Conservation (phyloP, 148 eudicot genomes). For the Rhododendron williamsianum region DNA sequence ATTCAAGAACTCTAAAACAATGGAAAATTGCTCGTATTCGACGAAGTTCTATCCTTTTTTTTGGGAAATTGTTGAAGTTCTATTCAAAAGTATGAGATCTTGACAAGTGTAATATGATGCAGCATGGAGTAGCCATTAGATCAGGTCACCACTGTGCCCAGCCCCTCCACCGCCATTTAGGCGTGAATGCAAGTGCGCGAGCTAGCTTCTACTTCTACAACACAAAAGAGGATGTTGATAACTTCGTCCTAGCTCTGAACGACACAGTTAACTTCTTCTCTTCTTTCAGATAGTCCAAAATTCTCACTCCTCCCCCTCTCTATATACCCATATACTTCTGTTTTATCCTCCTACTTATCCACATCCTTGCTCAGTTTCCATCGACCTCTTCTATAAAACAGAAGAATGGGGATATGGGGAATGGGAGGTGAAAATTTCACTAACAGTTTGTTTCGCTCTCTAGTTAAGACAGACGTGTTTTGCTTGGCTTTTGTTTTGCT, state of each 20-base stretch:
- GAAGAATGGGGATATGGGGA: neutral
- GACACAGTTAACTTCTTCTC: slow-evolving; percentile 69
- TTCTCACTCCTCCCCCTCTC: neutral
- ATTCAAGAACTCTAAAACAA: neutral
- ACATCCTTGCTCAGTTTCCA: neutral
- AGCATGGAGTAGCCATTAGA: slow-evolving; percentile 93
- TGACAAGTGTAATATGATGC: slow-evolving; percentile 16
- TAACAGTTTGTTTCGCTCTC: neutral
- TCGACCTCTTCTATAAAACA: neutral
- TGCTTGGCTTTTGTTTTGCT: too few relatives aligned
- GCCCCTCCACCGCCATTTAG: slow-evolving; percentile 83
- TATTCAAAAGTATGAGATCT: neutral
- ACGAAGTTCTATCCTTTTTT: neutral
- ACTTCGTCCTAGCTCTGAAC: slow-evolving; percentile 53
- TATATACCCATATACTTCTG: neutral
- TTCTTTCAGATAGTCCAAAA: slow-evolving; percentile 37
- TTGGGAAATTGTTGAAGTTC: neutral
- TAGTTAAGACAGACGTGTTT: neutral
- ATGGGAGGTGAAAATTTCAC: neutral
- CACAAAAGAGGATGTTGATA: slow-evolving; percentile 79
- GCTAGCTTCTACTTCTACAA: slow-evolving; percentile 92
- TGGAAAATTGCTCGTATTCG: neutral
- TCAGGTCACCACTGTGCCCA: slow-evolving; percentile 98
- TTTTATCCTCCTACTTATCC: neutral
- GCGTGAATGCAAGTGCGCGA: slow-evolving; percentile 78